A percentile compares a stretch with the other conserved stretches of the same genome.
Evolutionary conservation across 345 rosid species (phyloP).

Genomic region (Aegle marmelos): DNA sequence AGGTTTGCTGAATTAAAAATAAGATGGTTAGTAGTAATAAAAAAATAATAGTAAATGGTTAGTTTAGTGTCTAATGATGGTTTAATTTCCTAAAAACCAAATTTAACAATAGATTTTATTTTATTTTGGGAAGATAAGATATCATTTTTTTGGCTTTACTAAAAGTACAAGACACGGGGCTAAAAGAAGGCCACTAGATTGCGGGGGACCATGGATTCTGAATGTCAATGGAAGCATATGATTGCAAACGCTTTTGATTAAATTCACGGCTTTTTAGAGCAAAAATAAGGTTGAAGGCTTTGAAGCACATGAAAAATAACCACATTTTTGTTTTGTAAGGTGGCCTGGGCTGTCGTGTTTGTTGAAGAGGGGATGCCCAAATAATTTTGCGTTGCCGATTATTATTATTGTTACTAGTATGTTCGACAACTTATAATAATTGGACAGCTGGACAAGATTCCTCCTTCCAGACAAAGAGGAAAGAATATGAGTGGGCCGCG

Average conservation of each 20-base stretch:
- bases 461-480: background rate
- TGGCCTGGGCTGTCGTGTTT: background rate
- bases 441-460: background rate
- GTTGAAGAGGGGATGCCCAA: background rate
- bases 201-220: slow-evolving; percentile 6
- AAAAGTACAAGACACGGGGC: slow-evolving; percentile 15
- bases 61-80: slow-evolving; percentile 7
- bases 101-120: background rate
- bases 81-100: slow-evolving; percentile 6
- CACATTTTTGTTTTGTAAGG: background rate
- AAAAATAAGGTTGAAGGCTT: background rate
- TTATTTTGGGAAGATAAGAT: background rate
- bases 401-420: background rate
- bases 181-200: slow-evolving; percentile 1
- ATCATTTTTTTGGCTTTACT: background rate
- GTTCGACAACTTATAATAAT: background rate
- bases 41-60: too few species aligned
- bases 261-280: background rate
- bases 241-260: background rate
- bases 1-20: slow-evolving; percentile 3
- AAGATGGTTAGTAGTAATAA: background rate
- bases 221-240: background rate
- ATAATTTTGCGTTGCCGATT: background rate
- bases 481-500: background rate
- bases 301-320: background rate